Percentiles rank a stretch among this genome's conserved stretches.
These are phyloP conservation scores for Hapsidospora chrysogenum DNA, from an alignment of 495 filamentous ascomycete species.

Conservation along the genomic window DNA sequence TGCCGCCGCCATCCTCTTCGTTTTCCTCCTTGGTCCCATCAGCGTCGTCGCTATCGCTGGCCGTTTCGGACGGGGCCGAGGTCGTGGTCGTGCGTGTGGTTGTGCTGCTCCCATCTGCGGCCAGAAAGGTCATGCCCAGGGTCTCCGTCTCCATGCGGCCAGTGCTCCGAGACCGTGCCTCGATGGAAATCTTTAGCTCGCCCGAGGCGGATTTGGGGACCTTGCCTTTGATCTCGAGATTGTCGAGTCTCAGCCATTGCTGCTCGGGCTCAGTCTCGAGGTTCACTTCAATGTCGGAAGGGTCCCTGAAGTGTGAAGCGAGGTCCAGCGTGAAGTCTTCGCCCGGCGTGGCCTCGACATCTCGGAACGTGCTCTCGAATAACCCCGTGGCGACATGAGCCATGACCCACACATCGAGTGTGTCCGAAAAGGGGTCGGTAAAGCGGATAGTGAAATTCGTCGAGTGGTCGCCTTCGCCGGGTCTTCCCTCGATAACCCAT, in stretches of 20 bases:
- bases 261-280: conserved; percentile 32
- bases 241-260: conserved; percentile 54
- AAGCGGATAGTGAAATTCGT: conserved; percentile 50
- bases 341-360: conserved; percentile 41
- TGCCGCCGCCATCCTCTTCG: neutral
- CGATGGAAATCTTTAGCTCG: neutral
- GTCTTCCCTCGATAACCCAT: conserved; percentile 45
- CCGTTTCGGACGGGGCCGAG: neutral
- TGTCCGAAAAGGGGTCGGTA: conserved; percentile 45
- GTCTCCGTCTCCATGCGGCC: neutral
- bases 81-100: neutral
- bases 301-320: conserved; percentile 32
- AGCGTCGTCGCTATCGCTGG: neutral
- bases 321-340: conserved; percentile 48
- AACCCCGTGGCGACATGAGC: conserved; percentile 30
- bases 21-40: neutral
- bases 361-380: conserved; percentile 20
- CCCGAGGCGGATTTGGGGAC: conserved; percentile 27
- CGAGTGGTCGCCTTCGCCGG: conserved; percentile 35
- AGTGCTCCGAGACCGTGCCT: neutral
- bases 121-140: neutral
- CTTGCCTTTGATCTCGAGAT: conserved; percentile 40
- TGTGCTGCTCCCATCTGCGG: neutral
- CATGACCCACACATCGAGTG: conserved; percentile 43
- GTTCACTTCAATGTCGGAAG: conserved; percentile 34